Evolutionary conservation across 1,284 basidiomycete species (phyloP).

Genomic region (Anthracocystis panici-leucophaei): DNA sequence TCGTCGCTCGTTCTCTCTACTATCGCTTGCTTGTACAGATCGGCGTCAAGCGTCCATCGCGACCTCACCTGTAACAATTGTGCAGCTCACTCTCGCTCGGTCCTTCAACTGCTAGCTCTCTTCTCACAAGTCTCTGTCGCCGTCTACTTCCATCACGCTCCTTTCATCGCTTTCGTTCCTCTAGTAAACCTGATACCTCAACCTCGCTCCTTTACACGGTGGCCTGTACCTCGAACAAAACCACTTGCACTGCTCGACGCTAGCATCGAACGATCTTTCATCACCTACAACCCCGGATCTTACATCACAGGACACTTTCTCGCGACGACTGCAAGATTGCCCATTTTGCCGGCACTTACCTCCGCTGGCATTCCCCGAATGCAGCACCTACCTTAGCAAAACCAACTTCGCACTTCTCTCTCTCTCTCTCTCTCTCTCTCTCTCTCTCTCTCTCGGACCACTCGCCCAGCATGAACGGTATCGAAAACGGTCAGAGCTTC

Average conservation of each 20-base stretch:
- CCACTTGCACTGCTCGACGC: neutral
- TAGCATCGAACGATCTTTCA: neutral
- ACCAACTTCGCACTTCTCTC: neutral
- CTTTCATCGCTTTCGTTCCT: neutral
- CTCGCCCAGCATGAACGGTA: conserved; percentile 43
- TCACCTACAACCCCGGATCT: too few species aligned
- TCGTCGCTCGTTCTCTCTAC: too few species aligned
- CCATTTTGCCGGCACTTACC: neutral
- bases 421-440: neutral
- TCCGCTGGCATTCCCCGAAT: neutral
- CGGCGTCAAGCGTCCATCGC: too few species aligned
- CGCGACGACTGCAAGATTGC: neutral
- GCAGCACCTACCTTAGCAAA: neutral
- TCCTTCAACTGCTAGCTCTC: neutral
- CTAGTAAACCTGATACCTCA: too few species aligned
- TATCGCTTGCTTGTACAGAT: too few species aligned
- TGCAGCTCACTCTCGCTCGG: neutral
- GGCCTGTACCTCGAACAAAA: neutral
- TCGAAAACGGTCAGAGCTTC: conserved; percentile 45
- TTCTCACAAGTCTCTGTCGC: neutral
- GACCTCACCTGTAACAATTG: too few species aligned
- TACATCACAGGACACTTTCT: too few species aligned
- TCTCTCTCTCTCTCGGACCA: neutral
- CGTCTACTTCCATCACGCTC: neutral
- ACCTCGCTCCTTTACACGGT: neutral